Evolutionary conservation across 2,329 filamentous ascomycete genomes (phyloP).

Genomic region (Leptodontidium sp.): DNA sequence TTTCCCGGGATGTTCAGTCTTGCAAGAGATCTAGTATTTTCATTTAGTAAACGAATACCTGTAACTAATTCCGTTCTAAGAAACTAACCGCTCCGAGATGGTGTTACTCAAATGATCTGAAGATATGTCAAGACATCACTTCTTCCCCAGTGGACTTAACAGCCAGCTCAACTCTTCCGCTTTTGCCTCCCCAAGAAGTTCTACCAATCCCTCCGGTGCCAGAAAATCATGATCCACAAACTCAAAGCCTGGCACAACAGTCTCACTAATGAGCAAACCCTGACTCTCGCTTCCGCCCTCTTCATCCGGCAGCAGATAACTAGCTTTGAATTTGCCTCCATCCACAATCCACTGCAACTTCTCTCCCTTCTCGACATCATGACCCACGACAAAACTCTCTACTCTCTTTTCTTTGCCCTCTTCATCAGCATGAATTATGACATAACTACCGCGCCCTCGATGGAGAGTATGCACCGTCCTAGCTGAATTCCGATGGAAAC

Average conservation of each 20-base stretch:
- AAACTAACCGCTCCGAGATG: background rate
- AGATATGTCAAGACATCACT: constrained; percentile 12
- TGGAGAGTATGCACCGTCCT: constrained; percentile 72
- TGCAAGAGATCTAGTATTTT: background rate
- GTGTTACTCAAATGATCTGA: background rate
- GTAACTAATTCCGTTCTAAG: background rate
- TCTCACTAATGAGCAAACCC: constrained; percentile 71
- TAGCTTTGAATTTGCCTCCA: constrained; percentile 72
- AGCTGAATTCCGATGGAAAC: constrained; percentile 69
- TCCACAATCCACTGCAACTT: constrained; percentile 73
- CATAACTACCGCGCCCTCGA: constrained; percentile 67
- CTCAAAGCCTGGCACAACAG: constrained; percentile 73
- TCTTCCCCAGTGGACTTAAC: constrained; percentile 47
- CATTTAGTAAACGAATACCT: background rate
- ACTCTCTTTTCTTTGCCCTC: constrained; percentile 53
- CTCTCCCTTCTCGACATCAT: constrained; percentile 64
- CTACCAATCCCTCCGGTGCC: constrained; percentile 55
- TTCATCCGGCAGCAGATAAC: constrained; percentile 61
- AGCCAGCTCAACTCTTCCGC: constrained; percentile 58
- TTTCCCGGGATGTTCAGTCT: too few species aligned
- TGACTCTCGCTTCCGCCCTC: constrained; percentile 48
- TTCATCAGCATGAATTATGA: constrained; percentile 67
- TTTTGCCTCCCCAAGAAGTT: constrained; percentile 61
- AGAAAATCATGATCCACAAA: constrained; percentile 74
- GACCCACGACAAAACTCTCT: constrained; percentile 71